Percentiles rank a stretch among this genome's conserved stretches.
These are phyloP conservation scores for Plasmodiophora brassicae DNA, from an alignment of 208 protist species.

Conservation along the genomic window DNA sequence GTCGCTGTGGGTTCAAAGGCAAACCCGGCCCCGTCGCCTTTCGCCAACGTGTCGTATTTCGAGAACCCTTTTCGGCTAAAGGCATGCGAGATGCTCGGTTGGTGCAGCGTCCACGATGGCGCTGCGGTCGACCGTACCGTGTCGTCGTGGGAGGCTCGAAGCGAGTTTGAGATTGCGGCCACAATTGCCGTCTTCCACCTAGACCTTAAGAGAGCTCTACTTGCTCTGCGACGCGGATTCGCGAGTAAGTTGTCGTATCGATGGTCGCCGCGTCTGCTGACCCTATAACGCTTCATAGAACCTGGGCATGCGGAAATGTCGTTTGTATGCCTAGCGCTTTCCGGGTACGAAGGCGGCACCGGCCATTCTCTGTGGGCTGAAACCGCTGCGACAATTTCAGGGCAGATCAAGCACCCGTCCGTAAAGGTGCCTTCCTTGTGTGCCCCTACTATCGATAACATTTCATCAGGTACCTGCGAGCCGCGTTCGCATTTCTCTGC, in stretches of 20 bases:
- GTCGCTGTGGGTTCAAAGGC: no score
- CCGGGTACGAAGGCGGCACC: not conserved
- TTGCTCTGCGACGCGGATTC: not conserved
- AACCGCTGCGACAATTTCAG: not conserved
- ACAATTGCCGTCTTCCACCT: conserved; percentile 1
- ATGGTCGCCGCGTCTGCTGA: no score
- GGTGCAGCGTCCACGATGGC: not conserved
- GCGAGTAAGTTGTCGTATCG: no score
- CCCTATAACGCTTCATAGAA: no score
- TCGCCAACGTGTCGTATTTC: not conserved
- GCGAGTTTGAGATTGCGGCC: not conserved
- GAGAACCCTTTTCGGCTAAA: not conserved
- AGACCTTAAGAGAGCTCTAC: not conserved
- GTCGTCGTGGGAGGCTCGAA: not conserved
- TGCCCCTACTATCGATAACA: not conserved
- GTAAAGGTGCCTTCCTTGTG: not conserved
- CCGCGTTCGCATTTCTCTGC: not conserved
- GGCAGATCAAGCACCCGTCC: not conserved
- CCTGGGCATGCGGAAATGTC: not conserved
- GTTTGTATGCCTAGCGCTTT: not conserved
- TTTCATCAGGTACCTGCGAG: not conserved
- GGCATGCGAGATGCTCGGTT: not conserved
- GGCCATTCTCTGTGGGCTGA: not conserved
- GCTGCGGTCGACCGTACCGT: not conserved
- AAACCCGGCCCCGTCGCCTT: not conserved